Base-by-base conservation (phyloP, 2,329 filamentous ascomycete genomes). In the Parastagonospora avenae region DNA sequence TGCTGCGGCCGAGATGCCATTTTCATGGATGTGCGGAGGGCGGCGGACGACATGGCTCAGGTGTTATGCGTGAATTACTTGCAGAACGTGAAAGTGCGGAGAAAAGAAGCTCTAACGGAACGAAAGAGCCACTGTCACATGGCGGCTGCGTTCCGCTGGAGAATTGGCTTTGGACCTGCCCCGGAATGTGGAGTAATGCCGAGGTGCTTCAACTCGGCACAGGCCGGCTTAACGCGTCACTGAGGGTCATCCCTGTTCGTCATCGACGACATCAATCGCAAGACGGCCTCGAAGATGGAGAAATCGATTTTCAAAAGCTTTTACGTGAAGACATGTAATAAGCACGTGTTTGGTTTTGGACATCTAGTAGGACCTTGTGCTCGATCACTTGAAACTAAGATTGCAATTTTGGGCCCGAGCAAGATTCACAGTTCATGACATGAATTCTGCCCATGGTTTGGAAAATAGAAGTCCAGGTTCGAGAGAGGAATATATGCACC, bases 1-100 rank as follows among this genome's bases (percentile, higher is more conserved):
- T 72, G 70, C 50, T 72, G 71, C 12, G 71, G 67, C 47, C 67
- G 64, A 16, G 70, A 71, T 8, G 68, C 69, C 67, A 72, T 71
- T 55, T 54, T 71, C 43, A 68, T 47, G 9, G 67, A 68, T 50
- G 65, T 63, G 47, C 69, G 71, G 28, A 73, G 51, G 15, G 64
- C 64, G 24, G 65, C 58, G 8, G 63, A 63, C 29, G 70, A 69
- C 70, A 73, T 73, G 55, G 42, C 50, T 57, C 14, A 40, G 12
- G 47, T 15, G n/a, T 19, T 28, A 29, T 27, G 38, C 12, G n/a
- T 46, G 14, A 11, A 5, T 55, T 55, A 33, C 32, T 42, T 14
- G 11, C 5, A 33, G 15, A 36, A 39, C 15, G 50, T 45, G 27
- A 32, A 31, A 50, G 55, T 35, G 33, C 52, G 46, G 45, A 55